A percentile compares a stretch with the other conserved stretches of the same genome.
Evolutionary conservation across 2,329 filamentous ascomycete species (phyloP).

Genomic region (Emmonsiellopsis sp.): DNA sequence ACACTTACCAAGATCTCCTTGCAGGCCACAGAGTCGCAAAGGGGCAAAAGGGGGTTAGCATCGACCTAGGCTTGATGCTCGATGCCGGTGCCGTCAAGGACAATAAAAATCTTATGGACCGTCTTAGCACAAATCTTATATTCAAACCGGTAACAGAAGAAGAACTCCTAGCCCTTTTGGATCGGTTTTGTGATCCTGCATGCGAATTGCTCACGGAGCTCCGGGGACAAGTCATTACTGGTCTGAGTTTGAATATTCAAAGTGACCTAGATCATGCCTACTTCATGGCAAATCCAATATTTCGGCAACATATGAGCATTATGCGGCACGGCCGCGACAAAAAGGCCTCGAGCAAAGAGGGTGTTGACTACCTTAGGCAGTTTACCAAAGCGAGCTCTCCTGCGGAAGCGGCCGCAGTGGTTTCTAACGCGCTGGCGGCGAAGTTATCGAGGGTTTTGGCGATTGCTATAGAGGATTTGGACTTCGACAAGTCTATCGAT

Average conservation of each 20-base stretch:
- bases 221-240: constrained; percentile 10
- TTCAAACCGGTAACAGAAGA: constrained; percentile 11
- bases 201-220: not conserved
- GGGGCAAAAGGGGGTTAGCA: not conserved
- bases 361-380: constrained; percentile 5
- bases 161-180: constrained; percentile 16
- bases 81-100: constrained; percentile 1
- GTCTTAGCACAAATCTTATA: constrained; percentile 5
- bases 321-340: not conserved
- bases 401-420: constrained; percentile 9
- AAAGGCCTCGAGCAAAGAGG: not conserved
- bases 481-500: constrained; percentile 18
- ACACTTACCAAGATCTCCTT: constrained; percentile 9
- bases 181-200: constrained; percentile 10
- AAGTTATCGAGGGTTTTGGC: constrained; percentile 26
- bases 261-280: not conserved
- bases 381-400: constrained; percentile 11
- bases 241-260: not conserved
- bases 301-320: not conserved
- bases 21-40: constrained; percentile 9
- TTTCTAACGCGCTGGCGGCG: constrained; percentile 16
- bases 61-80: constrained; percentile 3
- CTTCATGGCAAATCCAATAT: not conserved
- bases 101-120: not conserved
- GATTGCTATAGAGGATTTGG: constrained; percentile 22